Base-by-base conservation (phyloP, 1,139 yeast genomes). In the Candida neerlandica region DNA sequence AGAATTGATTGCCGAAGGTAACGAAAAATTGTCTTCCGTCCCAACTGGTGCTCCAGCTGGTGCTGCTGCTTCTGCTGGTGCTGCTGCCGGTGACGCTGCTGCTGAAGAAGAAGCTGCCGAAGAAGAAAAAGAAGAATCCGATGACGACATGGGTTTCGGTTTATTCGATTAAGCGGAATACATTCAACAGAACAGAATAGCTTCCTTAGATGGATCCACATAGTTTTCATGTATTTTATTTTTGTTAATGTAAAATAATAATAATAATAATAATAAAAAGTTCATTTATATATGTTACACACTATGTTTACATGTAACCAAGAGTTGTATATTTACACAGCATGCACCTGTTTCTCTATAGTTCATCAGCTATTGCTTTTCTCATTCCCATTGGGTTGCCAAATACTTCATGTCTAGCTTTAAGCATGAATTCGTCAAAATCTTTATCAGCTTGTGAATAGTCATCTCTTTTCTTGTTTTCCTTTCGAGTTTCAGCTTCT, bases 1-100 rank as follows among this genome's bases (percentile, higher is more conserved):
- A 63, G 97, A 91, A 79, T 86, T 94, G 80, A 86, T 94, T 66
- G 94, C 97, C 70, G 96, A 85, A 79, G 99, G 99, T 83, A 80
- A 89, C 76, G 79, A 85, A 77, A 94, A 94, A 84, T 88, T 94
- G 73, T 92, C 98, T 64, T 82, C 97, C 61, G 96, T 92, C 63
- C 98, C 99, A 79, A 71, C 97, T 73, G 99, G 96, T 77, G 97
- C 94, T 80, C 92, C 96, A 70, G 92, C 92, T 71, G 82, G 89
- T 65, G 81, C 89, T 68, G 80, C 82, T 65, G 81, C 80, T 69
- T 84, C 79, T 66, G 84, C 82, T 70, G 85, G 86, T 66, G 84
- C 86, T 65, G 81, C 84, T 62, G 81, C 78, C 66, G 85, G 74
- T 66, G 89, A 77, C 66, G 88, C 75, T 54, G 96, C 80, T 60